Evolutionary conservation across 257 asterid species (phyloP), one percentile per base, ranked within the genome.

Genomic region (Nicotiana sylvestris): DNA sequence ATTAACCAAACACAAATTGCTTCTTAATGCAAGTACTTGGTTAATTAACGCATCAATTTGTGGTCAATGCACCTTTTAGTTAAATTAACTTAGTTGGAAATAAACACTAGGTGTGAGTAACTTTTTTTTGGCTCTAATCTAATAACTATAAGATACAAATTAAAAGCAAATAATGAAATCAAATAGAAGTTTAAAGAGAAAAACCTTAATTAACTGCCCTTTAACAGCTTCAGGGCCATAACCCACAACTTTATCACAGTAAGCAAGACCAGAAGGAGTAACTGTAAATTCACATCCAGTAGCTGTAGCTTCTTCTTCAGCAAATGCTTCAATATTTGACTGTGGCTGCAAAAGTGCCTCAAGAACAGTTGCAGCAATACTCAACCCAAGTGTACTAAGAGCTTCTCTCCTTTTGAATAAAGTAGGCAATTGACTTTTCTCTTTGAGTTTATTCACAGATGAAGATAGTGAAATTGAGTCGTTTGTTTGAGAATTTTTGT

Each of bases 171-270:
- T 30, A 0, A 15, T 17, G 27, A 55, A 56, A 56, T 30, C 49
- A 77, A 56, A 81, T 43, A 57, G 16, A 5, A 57, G 30, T 53
- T 29, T 1, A 51, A 35, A 53, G 16, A 33, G 37, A 43, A 30
- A 81, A 66, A 88, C 91, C 91, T 89, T 89, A 9, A 89, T 89
- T n/a, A 89, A 84, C 69, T 87, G 88, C 10, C 91, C 91, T 70
- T 89, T 87, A 10, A 32, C 86, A 80, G 89, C 83, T 78, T 70
- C 69, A 80, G 86, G 83, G 21, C 91, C 91, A 77, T 4, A 2
- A 11, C 91, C 91, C 30, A 85, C 57, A 68, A 65, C 81, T 61
- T 72, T 85, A 51, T 89, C 91, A 68, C 88, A 89, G 76, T 84
- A 89, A 27, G 84, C 86, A 39, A 89, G 89, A n/a, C 91, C 91